Evolutionary conservation across 139 green algal species (phyloP).

Genomic region (Chlamydomonas incerta): DNA sequence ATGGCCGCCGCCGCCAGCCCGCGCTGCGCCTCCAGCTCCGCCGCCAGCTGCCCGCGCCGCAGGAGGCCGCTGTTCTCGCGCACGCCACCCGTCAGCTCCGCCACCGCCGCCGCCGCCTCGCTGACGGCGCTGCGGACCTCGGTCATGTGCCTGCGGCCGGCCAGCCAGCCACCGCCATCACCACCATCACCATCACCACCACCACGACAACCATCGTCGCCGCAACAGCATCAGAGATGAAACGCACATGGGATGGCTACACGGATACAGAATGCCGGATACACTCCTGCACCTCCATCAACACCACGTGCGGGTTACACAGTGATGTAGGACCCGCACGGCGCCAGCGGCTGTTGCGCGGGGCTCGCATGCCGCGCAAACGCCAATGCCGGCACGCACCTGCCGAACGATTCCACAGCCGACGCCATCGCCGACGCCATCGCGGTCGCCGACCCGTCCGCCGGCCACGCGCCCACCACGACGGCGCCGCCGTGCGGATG

Average conservation of each 20-base stretch:
- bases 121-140: background rate
- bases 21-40: background rate
- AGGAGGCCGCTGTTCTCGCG: background rate
- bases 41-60: background rate
- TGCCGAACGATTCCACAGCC: background rate
- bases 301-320: too few relatives aligned
- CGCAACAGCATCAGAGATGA: too few relatives aligned
- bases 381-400: background rate
- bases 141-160: background rate
- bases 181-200: too few relatives aligned
- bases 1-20: background rate
- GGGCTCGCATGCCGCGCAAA: too few relatives aligned
- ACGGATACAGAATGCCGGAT: too few relatives aligned
- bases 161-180: background rate
- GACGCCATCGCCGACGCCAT: slow-evolving; percentile 9
- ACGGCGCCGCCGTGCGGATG: background rate
- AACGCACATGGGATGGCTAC: too few relatives aligned
- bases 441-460: background rate
- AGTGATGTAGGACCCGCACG: too few relatives aligned
- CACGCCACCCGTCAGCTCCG: background rate
- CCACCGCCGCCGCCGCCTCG: background rate
- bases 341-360: too few relatives aligned
- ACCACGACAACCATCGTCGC: too few relatives aligned
- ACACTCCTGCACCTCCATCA: too few relatives aligned
- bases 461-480: background rate